A percentile compares a stretch with the other conserved stretches of the same genome.
These are phyloP conservation scores for Elsinoe australis DNA, from an alignment of 2,329 filamentous ascomycete species.

Conservation along the genomic window DNA sequence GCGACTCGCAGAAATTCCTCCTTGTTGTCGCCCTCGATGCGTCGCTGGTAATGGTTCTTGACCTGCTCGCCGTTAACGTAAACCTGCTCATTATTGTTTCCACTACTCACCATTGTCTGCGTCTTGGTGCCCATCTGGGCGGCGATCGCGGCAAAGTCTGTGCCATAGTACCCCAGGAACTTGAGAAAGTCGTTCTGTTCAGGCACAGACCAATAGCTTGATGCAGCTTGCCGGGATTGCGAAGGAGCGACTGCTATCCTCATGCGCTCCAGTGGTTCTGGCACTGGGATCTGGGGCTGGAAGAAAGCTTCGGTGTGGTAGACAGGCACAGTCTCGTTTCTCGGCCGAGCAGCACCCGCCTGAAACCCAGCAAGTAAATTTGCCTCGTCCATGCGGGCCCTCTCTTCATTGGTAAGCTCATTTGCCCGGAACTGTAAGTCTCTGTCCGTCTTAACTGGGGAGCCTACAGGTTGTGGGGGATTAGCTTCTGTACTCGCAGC, in stretches of 20 bases:
- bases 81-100: neutral
- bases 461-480: slow-evolving; percentile 21
- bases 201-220: slow-evolving; percentile 81
- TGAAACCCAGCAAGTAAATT: slow-evolving; percentile 29
- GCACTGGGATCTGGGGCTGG: slow-evolving; percentile 9
- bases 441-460: slow-evolving; percentile 29
- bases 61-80: slow-evolving; percentile 23
- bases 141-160: slow-evolving; percentile 69
- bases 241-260: slow-evolving; percentile 17
- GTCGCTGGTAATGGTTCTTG: slow-evolving; percentile 45
- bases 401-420: slow-evolving; percentile 29
- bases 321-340: slow-evolving; percentile 14
- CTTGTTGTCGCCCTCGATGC: slow-evolving; percentile 37
- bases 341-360: slow-evolving; percentile 19
- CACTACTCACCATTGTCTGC: slow-evolving; percentile 65
- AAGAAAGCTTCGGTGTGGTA: slow-evolving; percentile 18
- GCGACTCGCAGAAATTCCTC: slow-evolving; percentile 37
- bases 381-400: slow-evolving; percentile 28
- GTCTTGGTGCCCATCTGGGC: slow-evolving; percentile 77
- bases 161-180: slow-evolving; percentile 66
- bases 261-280: slow-evolving; percentile 15
- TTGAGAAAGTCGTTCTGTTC: slow-evolving; percentile 70
- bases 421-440: slow-evolving; percentile 25
- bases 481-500: slow-evolving; percentile 23
- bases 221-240: slow-evolving; percentile 34